Evolutionary conservation across 768 basidiomycete genomes (phyloP).

Genomic region (Trametes maxima): DNA sequence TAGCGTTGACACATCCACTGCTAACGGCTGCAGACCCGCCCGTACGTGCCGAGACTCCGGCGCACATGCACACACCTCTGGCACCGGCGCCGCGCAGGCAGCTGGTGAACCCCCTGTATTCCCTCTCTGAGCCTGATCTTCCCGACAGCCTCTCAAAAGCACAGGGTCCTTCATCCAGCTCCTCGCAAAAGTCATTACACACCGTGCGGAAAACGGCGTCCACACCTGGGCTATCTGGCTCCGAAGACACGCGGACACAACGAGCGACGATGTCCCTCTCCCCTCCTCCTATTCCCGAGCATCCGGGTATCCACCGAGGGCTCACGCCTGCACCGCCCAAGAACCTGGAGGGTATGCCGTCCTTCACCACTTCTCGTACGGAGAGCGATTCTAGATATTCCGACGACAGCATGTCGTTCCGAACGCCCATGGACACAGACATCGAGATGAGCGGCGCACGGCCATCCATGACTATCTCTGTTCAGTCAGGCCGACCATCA

Average conservation of each 20-base stretch:
- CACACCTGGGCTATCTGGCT: slow-evolving; percentile 26
- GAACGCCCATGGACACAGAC: slow-evolving; percentile 32
- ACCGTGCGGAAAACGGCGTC: slow-evolving; percentile 30
- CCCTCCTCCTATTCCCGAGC: slow-evolving; percentile 47
- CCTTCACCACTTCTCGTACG: slow-evolving; percentile 24
- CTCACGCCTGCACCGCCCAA: slow-evolving; percentile 28
- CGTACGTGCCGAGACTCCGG: slow-evolving; percentile 67
- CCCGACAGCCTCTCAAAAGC: slow-evolving; percentile 28
- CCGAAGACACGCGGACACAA: slow-evolving; percentile 6
- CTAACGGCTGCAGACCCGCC: slow-evolving; percentile 38
- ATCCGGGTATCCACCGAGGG: slow-evolving; percentile 21
- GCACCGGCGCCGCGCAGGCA: slow-evolving; percentile 65
- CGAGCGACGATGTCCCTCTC: slow-evolving; percentile 33
- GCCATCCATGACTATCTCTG: slow-evolving; percentile 55
- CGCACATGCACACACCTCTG: slow-evolving; percentile 56
- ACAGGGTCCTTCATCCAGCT: slow-evolving; percentile 12
- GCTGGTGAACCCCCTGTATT: slow-evolving; percentile 51
- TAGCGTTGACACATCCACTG: slow-evolving; percentile 7
- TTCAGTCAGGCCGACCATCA: slow-evolving; percentile 53
- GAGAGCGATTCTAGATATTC: slow-evolving; percentile 26
- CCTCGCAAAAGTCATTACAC: slow-evolving; percentile 24
- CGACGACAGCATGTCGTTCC: slow-evolving; percentile 43
- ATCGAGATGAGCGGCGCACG: slow-evolving; percentile 34
- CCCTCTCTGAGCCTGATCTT: slow-evolving; percentile 60
- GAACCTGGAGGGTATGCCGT: slow-evolving; percentile 18